Percentiles rank a stretch among this genome's conserved stretches.
Conservation (phyloP, 163 green algal genomes). For the Scenedesmus sp. region DNA sequence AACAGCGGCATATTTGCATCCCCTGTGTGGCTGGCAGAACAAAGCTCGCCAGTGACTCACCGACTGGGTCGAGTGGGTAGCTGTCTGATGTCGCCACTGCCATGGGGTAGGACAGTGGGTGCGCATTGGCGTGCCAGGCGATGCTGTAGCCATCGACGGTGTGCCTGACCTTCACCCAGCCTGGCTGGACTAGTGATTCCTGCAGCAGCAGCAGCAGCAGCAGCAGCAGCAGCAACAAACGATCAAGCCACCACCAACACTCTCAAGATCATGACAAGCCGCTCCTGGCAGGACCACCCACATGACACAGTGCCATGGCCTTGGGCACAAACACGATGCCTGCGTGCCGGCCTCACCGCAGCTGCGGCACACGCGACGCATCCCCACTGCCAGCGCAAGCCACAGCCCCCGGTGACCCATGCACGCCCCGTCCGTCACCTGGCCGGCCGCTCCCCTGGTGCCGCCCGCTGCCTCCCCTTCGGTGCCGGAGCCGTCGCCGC, state of each 20-base stretch:
- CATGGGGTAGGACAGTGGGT: slow-evolving; percentile 41
- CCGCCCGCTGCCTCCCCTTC: slow-evolving; percentile 13
- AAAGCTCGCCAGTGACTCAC: not conserved
- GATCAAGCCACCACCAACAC: not conserved
- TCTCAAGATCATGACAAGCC: no score
- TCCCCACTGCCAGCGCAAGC: no score
- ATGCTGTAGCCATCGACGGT: not conserved
- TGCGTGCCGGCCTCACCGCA: no score
- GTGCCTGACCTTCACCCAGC: slow-evolving; percentile 28
- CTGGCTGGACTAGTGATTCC: not conserved
- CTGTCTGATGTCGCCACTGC: not conserved
- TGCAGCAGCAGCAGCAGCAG: slow-evolving; percentile 27
- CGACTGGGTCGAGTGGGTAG: slow-evolving; percentile 8
- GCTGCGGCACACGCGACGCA: no score
- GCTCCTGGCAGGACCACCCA: no score
- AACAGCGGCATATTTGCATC: not conserved
- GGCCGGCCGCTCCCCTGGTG: not conserved
- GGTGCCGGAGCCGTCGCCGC: not conserved
- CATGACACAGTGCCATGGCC: no score
- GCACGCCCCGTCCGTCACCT: not conserved
- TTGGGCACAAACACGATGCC: no score
- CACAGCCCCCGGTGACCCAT: not conserved
- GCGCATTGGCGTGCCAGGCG: slow-evolving; percentile 22
- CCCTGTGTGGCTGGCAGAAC: not conserved
- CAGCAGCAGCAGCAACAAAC: slow-evolving; percentile 14